Base-by-base conservation (phyloP, 768 basidiomycete species). In the Russula sp. region DNA sequence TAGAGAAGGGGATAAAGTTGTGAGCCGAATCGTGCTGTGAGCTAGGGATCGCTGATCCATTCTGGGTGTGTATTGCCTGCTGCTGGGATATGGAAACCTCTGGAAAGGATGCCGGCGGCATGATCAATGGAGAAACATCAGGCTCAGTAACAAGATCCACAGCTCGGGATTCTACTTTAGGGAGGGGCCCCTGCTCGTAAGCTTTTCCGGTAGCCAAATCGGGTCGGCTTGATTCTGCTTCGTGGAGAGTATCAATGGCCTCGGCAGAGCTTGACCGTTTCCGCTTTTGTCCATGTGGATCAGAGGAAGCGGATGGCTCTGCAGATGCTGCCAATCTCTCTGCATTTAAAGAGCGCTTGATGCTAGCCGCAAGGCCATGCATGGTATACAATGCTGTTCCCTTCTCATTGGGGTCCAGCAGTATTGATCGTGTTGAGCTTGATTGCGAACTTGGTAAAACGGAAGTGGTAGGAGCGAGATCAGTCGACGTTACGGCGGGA, bases 341-440 rank as follows among this genome's bases (percentile, higher is more conserved):
- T 20, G 62, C 62, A 45, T 55, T 63, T 41, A 63, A 18, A 55
- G 62, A 59, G 29, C 62, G 56, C 18, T 63, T 59, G 4, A 63
- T 59, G 52, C 62, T 63, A 36, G 62, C 57, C 9, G 62, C 62
- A 49, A 63, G 62, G 22, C 62, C 62, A 29, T 41, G 57, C 39
- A 63, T 47, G 10, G 57, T 54, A 34, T 63, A 63, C 34, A 49
- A 22, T 46, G 46, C 22, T 14, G 57, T 22, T 29, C 57, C 48
- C 47, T 54, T 59, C 16, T 59, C 45, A 39, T 58, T 58, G 22
- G 57, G 39, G n/a, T 36, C 39, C 14, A 63, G 48, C 51, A 63
- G 38, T 43, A 63, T 58, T 16, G 61, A 63, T 22, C 59, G 56
- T 36, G 43, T 14, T 3, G 59, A 13, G 16, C 29, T 25, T 13